Base-by-base conservation (phyloP, 2,329 filamentous ascomycete species). In the Cladosporium velox region DNA sequence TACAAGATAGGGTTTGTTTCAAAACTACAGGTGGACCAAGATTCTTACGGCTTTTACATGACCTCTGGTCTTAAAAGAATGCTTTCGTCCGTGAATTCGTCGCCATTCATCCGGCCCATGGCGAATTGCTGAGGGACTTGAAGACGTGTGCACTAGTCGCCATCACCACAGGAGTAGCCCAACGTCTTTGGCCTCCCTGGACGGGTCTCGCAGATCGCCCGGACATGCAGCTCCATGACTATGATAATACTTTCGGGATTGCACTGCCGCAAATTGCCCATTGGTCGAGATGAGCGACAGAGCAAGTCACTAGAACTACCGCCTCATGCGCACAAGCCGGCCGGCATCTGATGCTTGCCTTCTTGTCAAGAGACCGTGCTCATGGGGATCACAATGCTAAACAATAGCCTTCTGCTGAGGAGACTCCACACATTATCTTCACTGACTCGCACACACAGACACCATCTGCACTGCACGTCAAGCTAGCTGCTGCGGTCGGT, bases 191-290 rank as follows among this genome's bases (percentile, higher is more conserved):
- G 24, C 6, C 21, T 58, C 30, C 32, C n/a, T 58, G 55, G 55
- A 41, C 32, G 55, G n/a, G 21, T 34, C 55, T 58, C 55, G 55
- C 55, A 28, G 55, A 58, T 38, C 34, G 14, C 24, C 55, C 55
- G 55, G 55, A 34, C 28, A 34, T n/a, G 52, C 8, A n/a, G 11
- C 54, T 58, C 21, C 32, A 28, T 12, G 32, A 28, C 55, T 8
- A n/a, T 12, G 41, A 21, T 8, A 18, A 47, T 47, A 47, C n/a
- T 24, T 11, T 47, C 41, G n/a, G 41, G n/a, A 21, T 21, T 21
- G 21, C 41, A 47, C 8, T 47, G n/a, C 41, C 41, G 41, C 10
- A 21, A 21, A 47, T 12, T 24, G n/a, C 41, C n/a, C 3, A 47
- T 47, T 47, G 41, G 41, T 21, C 41, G 4, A 47, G 1, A 12